Base-by-base conservation (phyloP, 2,329 filamentous ascomycete genomes). In the Stenocarpella maydis region DNA sequence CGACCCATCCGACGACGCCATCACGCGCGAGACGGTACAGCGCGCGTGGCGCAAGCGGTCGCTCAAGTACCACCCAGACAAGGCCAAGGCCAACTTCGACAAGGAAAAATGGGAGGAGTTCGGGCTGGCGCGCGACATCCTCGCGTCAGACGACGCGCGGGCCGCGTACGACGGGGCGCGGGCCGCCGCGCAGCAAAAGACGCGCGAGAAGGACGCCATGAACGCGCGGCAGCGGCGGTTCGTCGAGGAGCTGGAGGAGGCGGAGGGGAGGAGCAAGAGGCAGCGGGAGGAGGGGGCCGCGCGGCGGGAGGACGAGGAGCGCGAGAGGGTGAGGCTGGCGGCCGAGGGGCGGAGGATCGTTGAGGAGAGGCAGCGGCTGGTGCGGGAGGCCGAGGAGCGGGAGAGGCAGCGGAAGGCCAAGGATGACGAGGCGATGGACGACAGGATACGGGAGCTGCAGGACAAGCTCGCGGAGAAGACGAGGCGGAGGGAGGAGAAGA, bases 21-120 rank as follows among this genome's bases (percentile, higher is more conserved):
- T 86, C 24, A 90, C 91, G 68, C 82, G 88, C n/a, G 91, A 94
- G 72, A 15, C 31, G 1, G 70, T 70, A 24, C 91, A 93, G 72
- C 90, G 92, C 74, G 94, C 93, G 53, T 98, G 95, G 85, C 89
- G 94, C 70, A 92, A 93, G 75, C 90, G 91, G 37, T 94, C 94
- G 4, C 85, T 97, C n/a, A 94, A 93, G 76, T 94, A 95, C 83
- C 95, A 98, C 79, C 95, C 95, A 1, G 95, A 98, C 85, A 97
- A 98, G 82, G 90, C 95, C 67, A 88, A 90, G 72, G 89, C 88
- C 65, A 83, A 86, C 45, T 93, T 91, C 75, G 93, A 96, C 74
- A 86, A 93, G 54, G 90, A 91, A 68, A 92, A 92, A 76, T 98
- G 97, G 84, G 92, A 97, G 79, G 85, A 92, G 1, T 90, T 97